Evolutionary conservation across 1,284 basidiomycete genomes (phyloP).

Genomic region (Hypsizygus ulmarius): DNA sequence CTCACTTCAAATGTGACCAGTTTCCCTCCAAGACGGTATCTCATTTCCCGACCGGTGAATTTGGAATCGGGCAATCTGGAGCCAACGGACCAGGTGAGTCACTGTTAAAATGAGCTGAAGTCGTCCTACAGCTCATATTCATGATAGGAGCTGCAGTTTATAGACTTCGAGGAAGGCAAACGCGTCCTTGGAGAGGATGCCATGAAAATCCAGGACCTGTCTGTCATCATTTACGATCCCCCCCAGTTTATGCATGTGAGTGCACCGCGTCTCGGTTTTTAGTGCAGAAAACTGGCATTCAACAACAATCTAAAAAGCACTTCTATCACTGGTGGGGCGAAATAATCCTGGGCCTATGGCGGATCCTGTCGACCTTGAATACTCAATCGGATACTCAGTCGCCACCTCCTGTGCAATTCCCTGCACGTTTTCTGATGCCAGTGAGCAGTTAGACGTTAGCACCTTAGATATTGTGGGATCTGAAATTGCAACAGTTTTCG

Average conservation of each 20-base stretch:
- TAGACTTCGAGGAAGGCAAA: constrained; percentile 23
- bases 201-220: constrained; percentile 15
- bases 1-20: constrained; percentile 17
- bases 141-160: constrained; percentile 31
- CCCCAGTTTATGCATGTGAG: constrained; percentile 33
- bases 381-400: too few relatives aligned
- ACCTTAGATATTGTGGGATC: background rate
- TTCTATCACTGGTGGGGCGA: constrained; percentile 45
- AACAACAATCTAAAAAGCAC: constrained; percentile 29
- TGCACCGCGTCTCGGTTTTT: constrained; percentile 7
- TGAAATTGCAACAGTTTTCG: constrained; percentile 21
- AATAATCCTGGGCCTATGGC: constrained; percentile 37
- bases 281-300: background rate
- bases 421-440: constrained; percentile 35
- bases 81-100: constrained; percentile 25
- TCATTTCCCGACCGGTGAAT: constrained; percentile 22
- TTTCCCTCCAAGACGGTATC: constrained; percentile 19
- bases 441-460: constrained; percentile 22
- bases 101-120: background rate
- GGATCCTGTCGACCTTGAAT: constrained; percentile 29
- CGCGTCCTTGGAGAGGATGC: constrained; percentile 12
- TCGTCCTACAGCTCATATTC: constrained; percentile 1
- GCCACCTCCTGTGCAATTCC: constrained; percentile 15
- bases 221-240: constrained; percentile 31
- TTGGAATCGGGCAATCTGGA: constrained; percentile 17